Conservation (phyloP, 495 filamentous ascomycete genomes). For the Neurospora discreta region DNA sequence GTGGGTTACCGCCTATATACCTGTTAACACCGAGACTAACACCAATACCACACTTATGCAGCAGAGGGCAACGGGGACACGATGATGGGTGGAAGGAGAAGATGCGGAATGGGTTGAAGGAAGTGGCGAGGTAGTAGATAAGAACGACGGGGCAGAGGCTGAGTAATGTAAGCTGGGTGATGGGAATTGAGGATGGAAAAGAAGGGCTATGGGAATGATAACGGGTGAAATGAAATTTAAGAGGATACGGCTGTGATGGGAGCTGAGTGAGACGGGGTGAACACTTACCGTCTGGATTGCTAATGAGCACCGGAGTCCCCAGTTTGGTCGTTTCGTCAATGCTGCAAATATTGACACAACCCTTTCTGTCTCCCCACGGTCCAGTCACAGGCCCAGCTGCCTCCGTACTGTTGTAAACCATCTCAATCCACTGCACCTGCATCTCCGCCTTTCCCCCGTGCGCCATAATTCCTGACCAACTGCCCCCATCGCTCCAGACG, state of each 20-base stretch:
- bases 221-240: background rate
- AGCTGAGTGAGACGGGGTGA: background rate
- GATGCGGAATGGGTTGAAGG: background rate
- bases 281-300: conserved; percentile 7
- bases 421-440: conserved; percentile 64
- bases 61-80: background rate
- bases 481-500: conserved; percentile 64
- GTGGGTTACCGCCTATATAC: background rate
- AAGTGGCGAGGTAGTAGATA: background rate
- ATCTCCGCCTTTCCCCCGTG: conserved; percentile 46
- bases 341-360: conserved; percentile 36
- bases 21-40: background rate
- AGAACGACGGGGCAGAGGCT: background rate
- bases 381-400: background rate
- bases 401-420: conserved; percentile 53
- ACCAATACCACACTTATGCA: background rate
- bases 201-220: background rate
- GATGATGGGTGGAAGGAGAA: background rate
- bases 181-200: background rate
- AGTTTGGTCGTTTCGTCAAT: conserved; percentile 35
- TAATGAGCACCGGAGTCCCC: conserved; percentile 24
- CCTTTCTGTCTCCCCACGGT: conserved; percentile 6
- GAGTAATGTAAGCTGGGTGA: background rate
- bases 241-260: too few species aligned
- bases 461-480: conserved; percentile 61